A percentile compares a stretch with the other conserved stretches of the same genome.
Evolutionary conservation across 495 filamentous ascomycete species (phyloP).

Genomic region (Xylaria bambusicola): DNA sequence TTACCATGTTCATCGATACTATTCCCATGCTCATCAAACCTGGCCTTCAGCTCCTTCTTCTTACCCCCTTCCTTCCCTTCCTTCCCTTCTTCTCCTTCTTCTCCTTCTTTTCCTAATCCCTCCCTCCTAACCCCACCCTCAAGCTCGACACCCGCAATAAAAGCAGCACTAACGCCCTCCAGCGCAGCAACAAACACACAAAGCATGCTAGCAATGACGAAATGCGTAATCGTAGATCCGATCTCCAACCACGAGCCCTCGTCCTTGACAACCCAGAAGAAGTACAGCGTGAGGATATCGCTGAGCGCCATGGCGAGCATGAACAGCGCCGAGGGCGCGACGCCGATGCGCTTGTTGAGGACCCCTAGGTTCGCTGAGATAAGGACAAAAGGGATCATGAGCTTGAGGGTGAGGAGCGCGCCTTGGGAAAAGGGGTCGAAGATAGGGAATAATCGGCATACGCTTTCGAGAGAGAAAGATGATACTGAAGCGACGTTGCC

Average conservation of each 20-base stretch:
- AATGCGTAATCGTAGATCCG: constrained; percentile 92
- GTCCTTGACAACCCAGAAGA: constrained; percentile 96
- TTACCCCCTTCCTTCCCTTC: neutral
- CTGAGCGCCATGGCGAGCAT: constrained; percentile 93
- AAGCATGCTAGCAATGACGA: constrained; percentile 84
- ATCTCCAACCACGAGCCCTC: constrained; percentile 98
- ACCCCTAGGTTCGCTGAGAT: constrained; percentile 93
- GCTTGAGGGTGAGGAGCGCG: constrained; percentile 82
- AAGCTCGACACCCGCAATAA: constrained; percentile 81
- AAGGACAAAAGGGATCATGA: constrained; percentile 91
- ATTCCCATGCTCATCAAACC: constrained; percentile 27
- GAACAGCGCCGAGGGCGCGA: constrained; percentile 83
- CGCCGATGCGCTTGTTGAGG: constrained; percentile 80
- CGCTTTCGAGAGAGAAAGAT: constrained; percentile 90
- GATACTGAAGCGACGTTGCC: constrained; percentile 96
- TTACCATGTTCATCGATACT: constrained; percentile 6
- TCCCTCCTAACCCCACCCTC: constrained; percentile 34
- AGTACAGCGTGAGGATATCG: constrained; percentile 91
- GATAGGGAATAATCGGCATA: constrained; percentile 86
- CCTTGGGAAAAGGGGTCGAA: constrained; percentile 94
- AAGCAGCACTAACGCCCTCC: constrained; percentile 81
- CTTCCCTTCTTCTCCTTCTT: neutral
- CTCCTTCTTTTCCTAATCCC: neutral
- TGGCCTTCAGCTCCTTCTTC: constrained; percentile 24
- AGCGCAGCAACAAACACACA: constrained; percentile 89